Evolutionary conservation across 2,329 filamentous ascomycete species (phyloP).

Genomic region (Curvularia sp.): DNA sequence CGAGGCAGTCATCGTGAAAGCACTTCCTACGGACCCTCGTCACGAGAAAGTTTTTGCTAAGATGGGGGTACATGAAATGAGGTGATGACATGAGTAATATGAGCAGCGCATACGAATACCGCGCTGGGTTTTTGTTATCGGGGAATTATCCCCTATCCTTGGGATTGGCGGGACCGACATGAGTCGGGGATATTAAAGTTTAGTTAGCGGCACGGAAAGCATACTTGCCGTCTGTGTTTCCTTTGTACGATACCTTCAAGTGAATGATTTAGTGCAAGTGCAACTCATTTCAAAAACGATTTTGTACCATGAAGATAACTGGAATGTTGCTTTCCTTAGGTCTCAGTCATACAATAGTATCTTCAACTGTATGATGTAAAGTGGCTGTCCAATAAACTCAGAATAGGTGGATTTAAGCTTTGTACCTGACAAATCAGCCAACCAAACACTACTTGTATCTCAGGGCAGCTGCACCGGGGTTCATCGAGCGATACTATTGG

Average conservation of each 20-base stretch:
- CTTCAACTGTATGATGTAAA: background rate
- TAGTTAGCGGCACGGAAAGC: background rate
- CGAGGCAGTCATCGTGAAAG: slow-evolving; percentile 34
- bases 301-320: background rate
- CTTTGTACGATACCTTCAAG: background rate
- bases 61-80: slow-evolving; percentile 12
- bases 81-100: background rate
- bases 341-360: background rate
- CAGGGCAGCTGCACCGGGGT: background rate
- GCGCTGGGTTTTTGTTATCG: background rate
- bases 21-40: slow-evolving; percentile 33
- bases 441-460: background rate
- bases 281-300: background rate
- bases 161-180: background rate
- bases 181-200: background rate
- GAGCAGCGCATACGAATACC: background rate
- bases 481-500: background rate
- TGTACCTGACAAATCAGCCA: background rate
- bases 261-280: background rate
- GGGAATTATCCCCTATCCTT: background rate
- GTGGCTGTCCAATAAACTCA: background rate
- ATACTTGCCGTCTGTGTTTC: background rate
- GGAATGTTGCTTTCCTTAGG: background rate
- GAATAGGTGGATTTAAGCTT: background rate
- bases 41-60: slow-evolving; percentile 41